Base-by-base conservation (phyloP, 2,329 filamentous ascomycete species). In the Colletotrichum nymphaeae region DNA sequence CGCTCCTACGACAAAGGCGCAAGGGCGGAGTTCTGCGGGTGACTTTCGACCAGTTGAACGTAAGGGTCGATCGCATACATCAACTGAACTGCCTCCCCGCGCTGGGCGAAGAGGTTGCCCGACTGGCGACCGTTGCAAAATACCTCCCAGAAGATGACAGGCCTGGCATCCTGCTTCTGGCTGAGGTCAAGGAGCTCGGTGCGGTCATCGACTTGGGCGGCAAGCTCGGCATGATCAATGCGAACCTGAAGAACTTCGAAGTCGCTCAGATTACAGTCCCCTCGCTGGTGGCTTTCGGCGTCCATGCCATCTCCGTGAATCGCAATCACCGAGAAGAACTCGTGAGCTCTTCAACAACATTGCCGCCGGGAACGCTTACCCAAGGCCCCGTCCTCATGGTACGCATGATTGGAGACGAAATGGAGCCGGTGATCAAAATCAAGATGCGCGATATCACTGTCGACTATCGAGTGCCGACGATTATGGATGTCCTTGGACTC, bases 131-230 rank as follows among this genome's bases (percentile, higher is more conserved):
- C 0, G 95, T 99, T 30, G 90, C 96, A 7, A 98, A 98, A 80
- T 98, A 98, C 80, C 87, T 99, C 2, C 96, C 97, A 0, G 96
- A 99, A 77, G 97, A 99, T 81, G 96, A 99, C 78, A 90, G 95
- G 1, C 97, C 97, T 2, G 97, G 97, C 0, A 86, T 98, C 24
- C 86, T 99, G 49, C 95, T 93, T 0, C 86, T 99, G 49, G 87
- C 89, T 0, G 86, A 91, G 35, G 81, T 98, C 66, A 89, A 91
- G 65, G 90, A 91, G 22, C 77, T 94, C 7, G 88, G 92, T 32
- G 82, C 89, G 9, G 85, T 87, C 30, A 82, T 94, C 11, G 89
- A 93, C 56, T 81, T 96, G 62, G 93, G 92, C 56, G 89, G 91
- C 2, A 87, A 89, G 46, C 86, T 98, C 69, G 97, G 97, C 0